A percentile compares a stretch with the other conserved stretches of the same genome.
Conservation (phyloP, 2,329 filamentous ascomycete species). For the Paecilomyces niveus region DNA sequence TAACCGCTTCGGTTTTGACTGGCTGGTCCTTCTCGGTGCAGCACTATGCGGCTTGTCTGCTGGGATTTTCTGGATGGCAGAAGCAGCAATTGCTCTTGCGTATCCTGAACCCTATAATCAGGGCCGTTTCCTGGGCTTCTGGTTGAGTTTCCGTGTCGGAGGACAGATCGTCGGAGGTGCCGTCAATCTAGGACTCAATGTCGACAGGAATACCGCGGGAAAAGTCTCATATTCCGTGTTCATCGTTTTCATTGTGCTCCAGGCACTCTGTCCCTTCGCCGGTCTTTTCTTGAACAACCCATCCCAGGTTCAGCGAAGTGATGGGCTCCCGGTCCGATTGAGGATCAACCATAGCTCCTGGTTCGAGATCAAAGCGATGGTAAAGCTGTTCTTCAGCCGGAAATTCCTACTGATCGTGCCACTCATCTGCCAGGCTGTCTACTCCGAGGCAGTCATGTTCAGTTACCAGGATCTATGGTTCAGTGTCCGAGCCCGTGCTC, state of each 20-base stretch:
- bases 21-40: conserved; percentile 62
- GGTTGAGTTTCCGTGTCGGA: conserved; percentile 55
- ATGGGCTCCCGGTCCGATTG: conserved; percentile 56
- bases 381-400: conserved; percentile 52
- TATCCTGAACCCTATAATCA: conserved; percentile 66
- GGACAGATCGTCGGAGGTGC: conserved; percentile 67
- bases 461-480: conserved; percentile 65
- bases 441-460: conserved; percentile 64
- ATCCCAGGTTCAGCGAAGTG: conserved; percentile 55
- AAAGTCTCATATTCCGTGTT: conserved; percentile 64
- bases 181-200: conserved; percentile 63
- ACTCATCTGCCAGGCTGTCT: conserved; percentile 65
- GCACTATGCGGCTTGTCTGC: conserved; percentile 64
- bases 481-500: conserved; percentile 58
- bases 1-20: conserved; percentile 61
- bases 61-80: conserved; percentile 69
- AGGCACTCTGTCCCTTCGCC: conserved; percentile 58
- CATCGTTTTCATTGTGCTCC: conserved; percentile 63
- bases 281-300: conserved; percentile 58
- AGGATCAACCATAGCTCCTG: conserved; percentile 50
- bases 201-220: conserved; percentile 49
- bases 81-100: conserved; percentile 64
- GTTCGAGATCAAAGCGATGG: conserved; percentile 54
- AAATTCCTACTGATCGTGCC: conserved; percentile 59
- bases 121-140: conserved; percentile 59